Percentiles rank a stretch among this genome's conserved stretches.
phyloP scores from a whole-genome alignment of 257 asterid genomes.

The Striga asiatica region DNA sequence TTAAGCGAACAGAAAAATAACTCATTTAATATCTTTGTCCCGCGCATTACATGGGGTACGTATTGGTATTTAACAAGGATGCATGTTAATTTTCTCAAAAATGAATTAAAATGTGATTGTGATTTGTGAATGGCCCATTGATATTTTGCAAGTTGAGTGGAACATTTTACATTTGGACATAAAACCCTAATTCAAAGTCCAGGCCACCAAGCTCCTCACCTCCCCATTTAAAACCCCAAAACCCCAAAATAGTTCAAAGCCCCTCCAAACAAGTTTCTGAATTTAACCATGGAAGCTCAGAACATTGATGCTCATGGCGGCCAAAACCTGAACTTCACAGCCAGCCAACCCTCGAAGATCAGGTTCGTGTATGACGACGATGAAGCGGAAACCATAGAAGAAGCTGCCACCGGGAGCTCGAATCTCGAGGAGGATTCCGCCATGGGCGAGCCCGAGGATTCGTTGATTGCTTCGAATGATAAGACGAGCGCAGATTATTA shows the following conservation, averaged over 20 bases:
- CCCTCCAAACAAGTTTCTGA: not conserved
- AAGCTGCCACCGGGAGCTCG: constrained; percentile 45
- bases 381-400: constrained; percentile 35
- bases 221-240: constrained; percentile 18
- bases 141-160: too few relatives aligned
- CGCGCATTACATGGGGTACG: too few relatives aligned
- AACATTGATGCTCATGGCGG: constrained; percentile 7
- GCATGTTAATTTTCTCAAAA: too few relatives aligned
- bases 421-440: constrained; percentile 53
- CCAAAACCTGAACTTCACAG: not conserved
- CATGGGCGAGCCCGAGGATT: constrained; percentile 53
- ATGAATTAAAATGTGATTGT: too few relatives aligned
- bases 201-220: constrained; percentile 16
- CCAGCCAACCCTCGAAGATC: constrained; percentile 20
- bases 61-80: too few relatives aligned
- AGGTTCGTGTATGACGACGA: constrained; percentile 30
- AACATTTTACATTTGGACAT: too few relatives aligned
- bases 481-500: constrained; percentile 96
- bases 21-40: too few relatives aligned
- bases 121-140: too few relatives aligned
- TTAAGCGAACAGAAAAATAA: too few relatives aligned
- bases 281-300: constrained; percentile 15
- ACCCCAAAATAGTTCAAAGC: not conserved
- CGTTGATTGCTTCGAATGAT: constrained; percentile 31
- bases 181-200: constrained; percentile 18